Conservation (phyloP, 1,139 yeast species). For the Candida dubliniensis region DNA sequence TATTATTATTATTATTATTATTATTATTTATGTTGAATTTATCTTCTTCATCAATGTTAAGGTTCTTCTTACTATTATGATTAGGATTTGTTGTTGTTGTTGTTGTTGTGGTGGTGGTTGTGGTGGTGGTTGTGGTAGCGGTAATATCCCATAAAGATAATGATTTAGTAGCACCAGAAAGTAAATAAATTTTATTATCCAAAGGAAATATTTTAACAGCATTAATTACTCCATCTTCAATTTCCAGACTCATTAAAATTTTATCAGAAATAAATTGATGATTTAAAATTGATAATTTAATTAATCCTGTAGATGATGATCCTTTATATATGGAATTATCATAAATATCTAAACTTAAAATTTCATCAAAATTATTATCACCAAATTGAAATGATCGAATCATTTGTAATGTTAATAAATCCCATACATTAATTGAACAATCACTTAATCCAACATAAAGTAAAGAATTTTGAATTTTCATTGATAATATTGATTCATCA, state of each 20-base stretch:
- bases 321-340: conserved; percentile 57
- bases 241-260: conserved; percentile 14
- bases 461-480: conserved; percentile 61
- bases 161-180: conserved; percentile 41
- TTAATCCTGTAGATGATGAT: conserved; percentile 52
- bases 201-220: conserved; percentile 30
- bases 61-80: not conserved
- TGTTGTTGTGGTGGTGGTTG: not conserved
- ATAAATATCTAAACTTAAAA: conserved; percentile 45
- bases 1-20: too few species aligned
- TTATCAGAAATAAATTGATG: conserved; percentile 14
- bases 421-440: conserved; percentile 81
- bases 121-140: conserved; percentile 14
- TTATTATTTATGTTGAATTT: too few species aligned
- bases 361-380: conserved; percentile 27
- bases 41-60: too few species aligned
- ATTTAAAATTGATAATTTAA: conserved; percentile 48
- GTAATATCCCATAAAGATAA: conserved; percentile 40
- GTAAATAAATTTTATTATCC: conserved; percentile 26
- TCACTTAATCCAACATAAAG: conserved; percentile 77
- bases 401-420: conserved; percentile 73
- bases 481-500: conserved; percentile 68
- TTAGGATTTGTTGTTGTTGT: not conserved
- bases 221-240: conserved; percentile 19
- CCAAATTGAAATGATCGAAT: conserved; percentile 55